These are phyloP conservation scores for Macrophomina phaseolina DNA, from an alignment of 2,329 filamentous ascomycete genomes.

Conservation along the genomic window DNA sequence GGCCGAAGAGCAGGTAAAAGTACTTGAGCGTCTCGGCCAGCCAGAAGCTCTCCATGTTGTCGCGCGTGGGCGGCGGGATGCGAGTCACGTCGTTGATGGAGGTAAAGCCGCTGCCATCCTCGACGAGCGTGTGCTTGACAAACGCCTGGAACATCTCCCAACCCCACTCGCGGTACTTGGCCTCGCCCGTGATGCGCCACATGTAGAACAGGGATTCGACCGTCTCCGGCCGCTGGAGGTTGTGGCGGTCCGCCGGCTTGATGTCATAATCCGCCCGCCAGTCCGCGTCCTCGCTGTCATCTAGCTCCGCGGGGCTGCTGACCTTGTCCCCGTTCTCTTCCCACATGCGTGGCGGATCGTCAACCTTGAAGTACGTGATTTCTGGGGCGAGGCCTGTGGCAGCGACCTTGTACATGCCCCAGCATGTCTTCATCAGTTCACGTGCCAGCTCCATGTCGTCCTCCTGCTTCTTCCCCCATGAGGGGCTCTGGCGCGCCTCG, in stretches of 20 bases:
- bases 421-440: conserved; percentile 96
- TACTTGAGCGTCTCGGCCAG: conserved; percentile 98
- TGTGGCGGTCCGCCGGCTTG: conserved; percentile 84
- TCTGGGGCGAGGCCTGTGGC: conserved; percentile 91
- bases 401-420: conserved; percentile 94
- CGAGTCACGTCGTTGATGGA: conserved; percentile 76
- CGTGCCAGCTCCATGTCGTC: conserved; percentile 85
- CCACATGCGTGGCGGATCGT: conserved; percentile 69
- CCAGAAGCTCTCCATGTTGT: conserved; percentile 99
- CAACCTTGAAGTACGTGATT: conserved; percentile 87
- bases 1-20: conserved; percentile 92
- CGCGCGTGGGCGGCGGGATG: conserved; percentile 71
- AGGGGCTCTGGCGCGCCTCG: conserved; percentile 71
- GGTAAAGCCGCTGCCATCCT: conserved; percentile 80
- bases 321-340: conserved; percentile 54
- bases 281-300: conserved; percentile 53
- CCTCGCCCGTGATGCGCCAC: conserved; percentile 95
- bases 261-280: conserved; percentile 84
- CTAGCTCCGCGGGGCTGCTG: conserved; percentile 50
- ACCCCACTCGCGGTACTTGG: conserved; percentile 90
- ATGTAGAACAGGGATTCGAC: conserved; percentile 98
- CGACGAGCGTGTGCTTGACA: conserved; percentile 80
- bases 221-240: conserved; percentile 93
- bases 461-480: conserved; percentile 80
- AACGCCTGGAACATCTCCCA: conserved; percentile 99